A percentile compares a stretch with the other conserved stretches of the same genome.
phyloP scores from a whole-genome alignment of 2,329 filamentous ascomycete species.

The Calcarisporium arbuscula region DNA sequence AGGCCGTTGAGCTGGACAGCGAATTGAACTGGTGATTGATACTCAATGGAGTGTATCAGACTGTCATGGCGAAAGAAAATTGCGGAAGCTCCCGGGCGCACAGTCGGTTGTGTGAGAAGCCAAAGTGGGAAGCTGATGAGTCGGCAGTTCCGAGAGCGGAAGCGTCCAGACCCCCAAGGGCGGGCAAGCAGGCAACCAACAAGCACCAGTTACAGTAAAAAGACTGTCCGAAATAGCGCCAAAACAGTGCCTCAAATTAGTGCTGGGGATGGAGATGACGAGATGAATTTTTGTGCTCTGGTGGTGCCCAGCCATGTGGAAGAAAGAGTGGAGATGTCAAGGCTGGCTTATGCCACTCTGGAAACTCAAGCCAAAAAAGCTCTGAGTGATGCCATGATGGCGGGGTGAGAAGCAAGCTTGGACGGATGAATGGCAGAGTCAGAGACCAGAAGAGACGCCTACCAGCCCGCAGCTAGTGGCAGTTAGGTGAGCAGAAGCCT shows the following conservation, averaged over 20 bases:
- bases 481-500: too few species aligned
- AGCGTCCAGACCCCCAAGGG: constrained; percentile 9
- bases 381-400: too few species aligned
- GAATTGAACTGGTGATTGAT: constrained; percentile 8
- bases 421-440: too few species aligned
- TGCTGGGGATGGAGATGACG: constrained; percentile 24
- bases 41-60: constrained; percentile 7
- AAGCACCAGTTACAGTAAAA: too few species aligned
- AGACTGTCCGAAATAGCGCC: too few species aligned
- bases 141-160: constrained; percentile 23
- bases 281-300: constrained; percentile 21
- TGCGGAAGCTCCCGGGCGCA: constrained; percentile 16
- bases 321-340: constrained; percentile 20
- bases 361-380: constrained; percentile 3
- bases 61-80: constrained; percentile 21
- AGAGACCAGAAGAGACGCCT: too few species aligned
- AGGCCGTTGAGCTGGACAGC: not conserved
- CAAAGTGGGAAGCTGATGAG: constrained; percentile 7
- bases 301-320: constrained; percentile 18
- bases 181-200: constrained; percentile 9
- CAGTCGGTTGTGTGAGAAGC: constrained; percentile 13
- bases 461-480: too few species aligned
- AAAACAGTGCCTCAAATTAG: too few species aligned
- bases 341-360: constrained; percentile 13
- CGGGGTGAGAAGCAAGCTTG: too few species aligned